Evolutionary conservation across 768 basidiomycete genomes (phyloP), one percentile per base, ranked within the genome.

Genomic region (Lactifluus hygrophoroides): DNA sequence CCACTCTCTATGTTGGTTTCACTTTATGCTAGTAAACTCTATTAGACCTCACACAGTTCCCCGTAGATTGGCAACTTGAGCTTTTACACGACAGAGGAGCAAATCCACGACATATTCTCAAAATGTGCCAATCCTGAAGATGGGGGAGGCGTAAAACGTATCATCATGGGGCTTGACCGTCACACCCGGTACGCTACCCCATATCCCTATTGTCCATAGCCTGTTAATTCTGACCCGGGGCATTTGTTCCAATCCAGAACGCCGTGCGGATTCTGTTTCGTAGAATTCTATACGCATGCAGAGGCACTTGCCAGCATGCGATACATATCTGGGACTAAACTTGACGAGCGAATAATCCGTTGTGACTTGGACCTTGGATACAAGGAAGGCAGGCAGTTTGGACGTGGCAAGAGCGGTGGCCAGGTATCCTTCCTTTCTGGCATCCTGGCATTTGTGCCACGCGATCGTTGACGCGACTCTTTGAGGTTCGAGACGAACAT

Each of bases 311-410:
- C 93, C 42, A 86, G 88, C 61, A 85, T 98, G 82, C 85, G 88
- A 48, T 94, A 96, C 71, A 83, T 98, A 66, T 93, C 90, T 51
- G 96, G 95, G n/a, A 94, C 94, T 35, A 98, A 98, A 75, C 84
- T 99, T 21, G 96, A 99, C 72, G 96, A 99, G 73, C 88, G 96
- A 34, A 91, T 99, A 66, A 95, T 99, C 62, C 88, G 96, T 47
- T 97, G 94, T 68, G 96, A 99, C 75, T 76, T 99, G 68, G 96
- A 99, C 75, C 78, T 94, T 27, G 96, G 96, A 6, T 99, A 97
- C 73, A 85, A 85, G 68, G 96, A 99, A 68, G 95, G 95, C 14
- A 77, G 96, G 61, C 96, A 99, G 72, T 99, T 97, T 62, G 96
- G 96, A 30, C 78, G 96, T 60, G 96, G 96, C 27, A 97, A 94